Evolutionary conservation across 1,284 basidiomycete species (phyloP), one percentile per base, ranked within the genome.

Genomic region (Melampsora larici-populina): DNA sequence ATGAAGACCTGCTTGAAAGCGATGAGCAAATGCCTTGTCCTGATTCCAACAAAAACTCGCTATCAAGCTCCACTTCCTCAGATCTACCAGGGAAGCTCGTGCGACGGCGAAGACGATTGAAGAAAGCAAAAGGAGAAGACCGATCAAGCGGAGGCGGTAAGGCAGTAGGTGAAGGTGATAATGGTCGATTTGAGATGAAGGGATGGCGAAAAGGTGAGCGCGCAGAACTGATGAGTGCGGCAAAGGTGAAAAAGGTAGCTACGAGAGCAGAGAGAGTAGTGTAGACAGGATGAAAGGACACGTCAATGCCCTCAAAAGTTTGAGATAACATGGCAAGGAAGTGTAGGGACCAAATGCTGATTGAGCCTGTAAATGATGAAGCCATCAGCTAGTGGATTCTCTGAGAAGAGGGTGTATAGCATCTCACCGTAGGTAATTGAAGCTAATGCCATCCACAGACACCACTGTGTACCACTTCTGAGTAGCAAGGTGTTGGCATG

Each of bases 281-380:
- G 21, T 40, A 62, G 15, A 36, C 58, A 49, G 73, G 73, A 24
- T 75, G 48, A 15, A 75, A 49, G 15, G 58, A 26, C 9, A 60
- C 55, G 9, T 65, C 65, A 29, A 65, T 51, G 36, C 63, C 49
- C 40, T 75, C 73, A 15, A 75, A 55, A 43, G 73, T 66, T 60
- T 75, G 64, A 31, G 73, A 63, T 21, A 68, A 18, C 73, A 75
- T 75, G 40, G 73, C 73, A 48, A 75, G 58, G 15, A 75, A 75
- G 48, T 75, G 73, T 18, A 75, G 55, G 48, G 36, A 51, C 73
- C 73, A 75, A 26, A 75, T 75, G 21, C 63, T 66, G 17, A 75
- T 65, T 43, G 40, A 75, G 46, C 73, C 46, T 46, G 46, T 46
- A 18, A 6, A 46, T 46, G 46, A 46, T 18, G 17, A 18, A 46